phyloP scores from a whole-genome alignment of 1,284 basidiomycete genomes.

The Trichosporon sp. region DNA sequence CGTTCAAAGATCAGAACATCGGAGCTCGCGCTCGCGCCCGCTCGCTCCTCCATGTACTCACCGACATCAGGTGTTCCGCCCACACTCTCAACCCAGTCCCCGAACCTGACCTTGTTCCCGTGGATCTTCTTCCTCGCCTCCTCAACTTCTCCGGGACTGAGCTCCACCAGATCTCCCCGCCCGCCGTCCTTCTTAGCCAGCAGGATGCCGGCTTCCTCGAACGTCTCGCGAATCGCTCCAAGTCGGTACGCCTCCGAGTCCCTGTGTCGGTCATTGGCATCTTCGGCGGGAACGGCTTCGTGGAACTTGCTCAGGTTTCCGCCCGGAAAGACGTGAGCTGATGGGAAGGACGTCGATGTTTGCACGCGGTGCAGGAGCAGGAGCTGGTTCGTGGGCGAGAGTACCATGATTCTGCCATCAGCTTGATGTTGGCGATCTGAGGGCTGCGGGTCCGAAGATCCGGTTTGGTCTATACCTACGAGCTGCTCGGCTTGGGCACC shows the following conservation, averaged over 20 bases:
- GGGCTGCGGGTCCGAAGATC: not conserved
- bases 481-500: constrained; percentile 5
- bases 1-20: no score
- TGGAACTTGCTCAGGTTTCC: constrained; percentile 26
- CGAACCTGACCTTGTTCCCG: constrained; percentile 27
- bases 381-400: constrained; percentile 27
- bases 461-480: not conserved
- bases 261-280: constrained; percentile 21
- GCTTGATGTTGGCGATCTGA: not conserved
- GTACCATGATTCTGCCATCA: constrained; percentile 27
- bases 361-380: constrained; percentile 27
- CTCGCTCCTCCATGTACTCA: not conserved
- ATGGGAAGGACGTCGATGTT: constrained; percentile 22
- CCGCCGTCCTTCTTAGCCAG: constrained; percentile 21
- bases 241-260: constrained; percentile 28
- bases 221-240: constrained; percentile 32
- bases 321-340: constrained; percentile 27
- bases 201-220: constrained; percentile 33
- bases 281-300: constrained; percentile 23
- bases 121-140: constrained; percentile 29
- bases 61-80: constrained; percentile 29
- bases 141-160: constrained; percentile 13
- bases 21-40: no score
- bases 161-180: constrained; percentile 20
- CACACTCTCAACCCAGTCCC: constrained; percentile 23